Evolutionary conservation across 345 rosid genomes (phyloP).

Genomic region (Erysimum cheiranthoides): DNA sequence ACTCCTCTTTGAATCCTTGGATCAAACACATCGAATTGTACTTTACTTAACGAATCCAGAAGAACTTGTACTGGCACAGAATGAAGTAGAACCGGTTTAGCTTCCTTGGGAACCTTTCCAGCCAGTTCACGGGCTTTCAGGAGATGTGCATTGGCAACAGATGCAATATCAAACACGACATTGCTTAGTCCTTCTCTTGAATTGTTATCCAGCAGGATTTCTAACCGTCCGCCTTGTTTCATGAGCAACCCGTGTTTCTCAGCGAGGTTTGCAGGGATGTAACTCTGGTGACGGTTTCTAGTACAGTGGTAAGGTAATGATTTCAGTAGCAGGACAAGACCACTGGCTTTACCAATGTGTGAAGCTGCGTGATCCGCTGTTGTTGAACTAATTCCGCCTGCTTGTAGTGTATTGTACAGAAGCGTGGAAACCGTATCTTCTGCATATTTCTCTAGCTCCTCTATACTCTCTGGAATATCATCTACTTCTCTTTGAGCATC

Average conservation of each 20-base stretch:
- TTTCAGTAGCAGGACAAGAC: conserved; percentile 78
- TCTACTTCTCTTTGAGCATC: conserved; percentile 69
- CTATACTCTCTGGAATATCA: conserved; percentile 72
- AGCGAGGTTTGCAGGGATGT: conserved; percentile 71
- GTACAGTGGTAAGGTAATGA: conserved; percentile 86
- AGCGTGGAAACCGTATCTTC: conserved; percentile 85
- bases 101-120: conserved; percentile 66
- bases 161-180: conserved; percentile 86
- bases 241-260: conserved; percentile 75
- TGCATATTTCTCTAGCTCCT: conserved; percentile 82
- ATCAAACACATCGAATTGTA: conserved; percentile 85
- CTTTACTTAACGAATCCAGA: conserved; percentile 61
- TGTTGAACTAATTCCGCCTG: conserved; percentile 80
- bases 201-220: conserved; percentile 62
- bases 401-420: conserved; percentile 83
- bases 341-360: conserved; percentile 92
- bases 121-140: conserved; percentile 83
- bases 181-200: conserved; percentile 67
- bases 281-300: conserved; percentile 68
- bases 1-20: conserved; percentile 73
- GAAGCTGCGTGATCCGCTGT: conserved; percentile 91
- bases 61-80: conserved; percentile 83
- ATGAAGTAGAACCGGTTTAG: conserved; percentile 74
- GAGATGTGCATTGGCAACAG: conserved; percentile 81
- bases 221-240: conserved; percentile 64